Evolutionary conservation across 805 yeast genomes (phyloP).

Genomic region (Candida loeiensis): DNA sequence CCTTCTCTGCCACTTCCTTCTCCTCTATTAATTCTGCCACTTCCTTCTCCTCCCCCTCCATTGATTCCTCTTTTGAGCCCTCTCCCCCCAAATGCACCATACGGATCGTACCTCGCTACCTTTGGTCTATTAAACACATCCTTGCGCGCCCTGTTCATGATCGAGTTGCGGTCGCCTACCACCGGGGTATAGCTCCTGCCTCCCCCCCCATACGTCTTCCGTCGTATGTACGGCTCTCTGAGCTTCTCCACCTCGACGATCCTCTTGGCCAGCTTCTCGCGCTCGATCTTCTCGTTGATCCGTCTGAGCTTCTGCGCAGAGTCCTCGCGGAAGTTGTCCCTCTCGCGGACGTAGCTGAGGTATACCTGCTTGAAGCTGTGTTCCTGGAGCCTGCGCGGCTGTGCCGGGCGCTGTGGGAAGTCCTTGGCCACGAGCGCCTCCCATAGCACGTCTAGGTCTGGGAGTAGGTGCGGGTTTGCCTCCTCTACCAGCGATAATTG

Average conservation of each 20-base stretch:
- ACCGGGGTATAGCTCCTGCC: constrained; percentile 3
- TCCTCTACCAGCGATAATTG: constrained; percentile 39
- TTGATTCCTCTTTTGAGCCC: no score
- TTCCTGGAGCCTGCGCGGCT: neutral
- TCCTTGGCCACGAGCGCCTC: constrained; percentile 41
- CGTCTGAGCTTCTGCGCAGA: constrained; percentile 44
- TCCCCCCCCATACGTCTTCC: constrained; percentile 12
- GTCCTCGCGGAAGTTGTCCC: constrained; percentile 41
- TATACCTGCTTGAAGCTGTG: constrained; percentile 32
- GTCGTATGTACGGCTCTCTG: constrained; percentile 24
- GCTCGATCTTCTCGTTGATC: constrained; percentile 37
- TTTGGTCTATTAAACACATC: constrained; percentile 34
- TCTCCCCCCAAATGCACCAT: constrained; percentile 19
- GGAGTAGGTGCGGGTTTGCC: constrained; percentile 39
- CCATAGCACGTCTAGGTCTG: constrained; percentile 47
- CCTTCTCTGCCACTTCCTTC: neutral
- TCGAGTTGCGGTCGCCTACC: constrained; percentile 18
- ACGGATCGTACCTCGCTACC: constrained; percentile 26
- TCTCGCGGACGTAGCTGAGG: constrained; percentile 34
- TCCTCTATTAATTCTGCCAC: no score
- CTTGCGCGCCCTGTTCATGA: constrained; percentile 31
- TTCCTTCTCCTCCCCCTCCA: no score
- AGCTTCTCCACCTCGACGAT: constrained; percentile 23
- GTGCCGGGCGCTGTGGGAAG: constrained; percentile 43
- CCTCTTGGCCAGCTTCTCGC: constrained; percentile 37